phyloP scores from a whole-genome alignment of 495 filamentous ascomycete species.

The Terfezia claveryi region DNA sequence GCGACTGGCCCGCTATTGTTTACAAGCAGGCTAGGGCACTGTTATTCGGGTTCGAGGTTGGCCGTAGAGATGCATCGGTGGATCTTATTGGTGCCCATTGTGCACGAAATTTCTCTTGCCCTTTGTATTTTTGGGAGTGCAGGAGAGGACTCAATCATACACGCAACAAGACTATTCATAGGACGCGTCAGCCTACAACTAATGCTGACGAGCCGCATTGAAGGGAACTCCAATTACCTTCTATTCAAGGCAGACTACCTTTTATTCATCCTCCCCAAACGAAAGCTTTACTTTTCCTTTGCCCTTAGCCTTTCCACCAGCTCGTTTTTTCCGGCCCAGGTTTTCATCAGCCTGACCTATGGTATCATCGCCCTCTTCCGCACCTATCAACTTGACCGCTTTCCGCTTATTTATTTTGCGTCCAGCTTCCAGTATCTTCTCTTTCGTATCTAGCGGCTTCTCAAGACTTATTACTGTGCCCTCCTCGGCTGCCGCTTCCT shows the following conservation, averaged over 20 bases:
- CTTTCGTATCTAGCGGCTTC: neutral
- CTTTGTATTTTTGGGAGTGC: too few species aligned
- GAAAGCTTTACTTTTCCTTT: conserved; percentile 15
- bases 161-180: too few species aligned
- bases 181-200: too few species aligned
- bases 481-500: neutral
- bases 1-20: too few species aligned
- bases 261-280: conserved; percentile 12
- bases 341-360: conserved; percentile 1
- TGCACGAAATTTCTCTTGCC: too few species aligned
- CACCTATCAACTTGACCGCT: conserved; percentile 10
- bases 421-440: conserved; percentile 3
- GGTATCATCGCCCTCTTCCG: conserved; percentile 7
- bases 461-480: conserved; percentile 8
- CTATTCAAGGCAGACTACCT: neutral
- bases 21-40: too few species aligned
- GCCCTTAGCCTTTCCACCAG: conserved; percentile 5
- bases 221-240: neutral
- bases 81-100: too few species aligned
- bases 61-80: too few species aligned
- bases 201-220: too few species aligned
- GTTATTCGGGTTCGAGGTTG: too few species aligned
- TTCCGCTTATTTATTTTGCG: conserved; percentile 13
- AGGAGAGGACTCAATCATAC: too few species aligned
- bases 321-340: neutral